Evolutionary conservation across 108 stramenopile genomes (phyloP), one percentile per base, ranked within the genome.

Genomic region (Cyclotella choctawhatcheeana): DNA sequence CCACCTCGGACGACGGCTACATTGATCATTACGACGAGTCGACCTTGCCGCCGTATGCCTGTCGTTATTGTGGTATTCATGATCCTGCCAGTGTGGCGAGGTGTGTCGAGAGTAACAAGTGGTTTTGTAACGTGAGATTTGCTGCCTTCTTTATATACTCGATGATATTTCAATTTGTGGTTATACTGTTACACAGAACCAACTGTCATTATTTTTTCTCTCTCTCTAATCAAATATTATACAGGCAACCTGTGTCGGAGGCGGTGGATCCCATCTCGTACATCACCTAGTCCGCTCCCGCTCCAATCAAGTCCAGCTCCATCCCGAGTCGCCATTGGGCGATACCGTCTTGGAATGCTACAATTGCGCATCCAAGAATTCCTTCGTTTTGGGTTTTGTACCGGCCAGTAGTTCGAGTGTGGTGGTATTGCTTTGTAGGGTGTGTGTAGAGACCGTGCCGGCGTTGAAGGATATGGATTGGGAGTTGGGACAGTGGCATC

Each of bases 391-490:
- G 72, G 99, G 99, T 26, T 98, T 98, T 77, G 95, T 98, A 14
- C 98, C 99, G 7, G 97, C 99, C 1, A 89, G 85, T 48, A 84
- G 90, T 33, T 76, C 70, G 33, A 86, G 83, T 50, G 92, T 95
- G 0, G 97, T 99, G 17, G 97, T 98, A 12, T 79, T 99, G 44
- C 85, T 98, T 25, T 99, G 99, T 85, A 88, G 99, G 27, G 97
- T 89, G 27, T 98, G 98, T 85, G 91, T 97, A 16, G 95, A 95
- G 67, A 95, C 89, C 0, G 95, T 95, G 22, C 93, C 91, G 2
- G 93, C 91, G 12, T 84, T 98, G 72, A 93, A 97, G 86, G 95
- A 97, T 75, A 98, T 99, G 97, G 97, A 94, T 61, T 98, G 98
- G 99, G 97, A 98, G 58, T 70, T 98, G 31, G 74, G 88, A 14